A percentile compares a stretch with the other conserved stretches of the same genome.
phyloP scores from a whole-genome alignment of 305 asterid genomes.

The Rubia balearica region DNA sequence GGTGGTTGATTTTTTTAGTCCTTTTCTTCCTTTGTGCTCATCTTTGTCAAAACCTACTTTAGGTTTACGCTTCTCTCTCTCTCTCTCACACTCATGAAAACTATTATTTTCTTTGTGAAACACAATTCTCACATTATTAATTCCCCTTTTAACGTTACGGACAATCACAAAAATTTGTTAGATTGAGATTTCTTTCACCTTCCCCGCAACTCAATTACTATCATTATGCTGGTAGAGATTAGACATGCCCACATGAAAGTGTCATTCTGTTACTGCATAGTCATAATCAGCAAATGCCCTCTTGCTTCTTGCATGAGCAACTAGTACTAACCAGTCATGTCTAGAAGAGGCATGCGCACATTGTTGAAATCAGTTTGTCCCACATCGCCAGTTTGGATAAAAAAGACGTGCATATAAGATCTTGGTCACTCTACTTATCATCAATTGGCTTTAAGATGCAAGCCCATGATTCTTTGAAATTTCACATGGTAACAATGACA shows the following conservation, averaged over 20 bases:
- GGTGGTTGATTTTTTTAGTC: neutral
- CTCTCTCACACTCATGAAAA: neutral
- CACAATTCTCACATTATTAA: no score
- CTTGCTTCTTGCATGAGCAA: constrained; percentile 4
- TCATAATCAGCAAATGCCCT: neutral
- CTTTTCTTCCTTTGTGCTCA: neutral
- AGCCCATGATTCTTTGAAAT: no score
- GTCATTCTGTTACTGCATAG: neutral
- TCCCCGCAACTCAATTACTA: neutral
- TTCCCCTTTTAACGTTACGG: neutral
- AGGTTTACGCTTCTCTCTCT: neutral
- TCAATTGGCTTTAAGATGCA: no score
- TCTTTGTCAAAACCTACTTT: neutral
- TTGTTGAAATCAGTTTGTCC: neutral
- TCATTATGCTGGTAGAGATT: neutral
- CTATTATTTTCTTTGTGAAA: no score
- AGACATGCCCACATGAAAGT: neutral
- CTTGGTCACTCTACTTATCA: no score
- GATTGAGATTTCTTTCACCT: neutral
- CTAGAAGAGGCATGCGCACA: neutral
- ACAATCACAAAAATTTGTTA: neutral
- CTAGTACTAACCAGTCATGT: neutral
- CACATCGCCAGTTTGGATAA: neutral
- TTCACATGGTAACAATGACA: no score
- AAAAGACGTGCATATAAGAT: no score